These are phyloP conservation scores for Triticum turgidum DNA, from an alignment of 176 grass and related monocot genomes.

Conservation along the genomic window DNA sequence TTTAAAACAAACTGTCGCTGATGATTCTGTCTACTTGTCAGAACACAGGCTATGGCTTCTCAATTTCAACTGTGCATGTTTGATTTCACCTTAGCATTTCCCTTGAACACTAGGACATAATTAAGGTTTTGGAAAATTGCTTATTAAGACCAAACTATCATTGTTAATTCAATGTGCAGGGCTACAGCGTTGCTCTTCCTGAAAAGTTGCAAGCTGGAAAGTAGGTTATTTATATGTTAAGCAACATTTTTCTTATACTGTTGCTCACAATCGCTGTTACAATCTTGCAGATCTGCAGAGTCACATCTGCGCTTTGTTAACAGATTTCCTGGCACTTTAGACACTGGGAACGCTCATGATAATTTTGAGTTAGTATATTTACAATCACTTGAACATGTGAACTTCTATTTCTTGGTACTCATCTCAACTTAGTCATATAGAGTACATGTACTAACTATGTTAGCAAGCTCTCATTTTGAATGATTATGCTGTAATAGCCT, in stretches of 20 bases:
- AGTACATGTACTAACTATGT: not conserved
- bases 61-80: too few relatives aligned
- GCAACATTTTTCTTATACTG: not conserved
- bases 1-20: not conserved
- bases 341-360: constrained; percentile 79
- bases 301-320: constrained; percentile 63
- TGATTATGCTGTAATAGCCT: not conserved
- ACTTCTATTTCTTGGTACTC: not conserved
- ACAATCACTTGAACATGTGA: not conserved
- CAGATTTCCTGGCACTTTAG: constrained; percentile 50
- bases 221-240: constrained; percentile 30
- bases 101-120: not conserved
- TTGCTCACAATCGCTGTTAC: constrained; percentile 25
- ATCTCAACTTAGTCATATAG: not conserved
- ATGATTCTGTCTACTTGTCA: not conserved
- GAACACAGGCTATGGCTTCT: too few relatives aligned
- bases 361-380: constrained; percentile 73
- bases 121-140: too few relatives aligned
- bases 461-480: not conserved
- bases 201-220: constrained; percentile 95
- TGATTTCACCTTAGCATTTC: not conserved
- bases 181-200: constrained; percentile 78
- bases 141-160: not conserved
- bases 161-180: constrained; percentile 35
- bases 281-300: constrained; percentile 52